Base-by-base conservation (phyloP, 2,329 filamentous ascomycete genomes). In the Lomentospora prolificans region DNA sequence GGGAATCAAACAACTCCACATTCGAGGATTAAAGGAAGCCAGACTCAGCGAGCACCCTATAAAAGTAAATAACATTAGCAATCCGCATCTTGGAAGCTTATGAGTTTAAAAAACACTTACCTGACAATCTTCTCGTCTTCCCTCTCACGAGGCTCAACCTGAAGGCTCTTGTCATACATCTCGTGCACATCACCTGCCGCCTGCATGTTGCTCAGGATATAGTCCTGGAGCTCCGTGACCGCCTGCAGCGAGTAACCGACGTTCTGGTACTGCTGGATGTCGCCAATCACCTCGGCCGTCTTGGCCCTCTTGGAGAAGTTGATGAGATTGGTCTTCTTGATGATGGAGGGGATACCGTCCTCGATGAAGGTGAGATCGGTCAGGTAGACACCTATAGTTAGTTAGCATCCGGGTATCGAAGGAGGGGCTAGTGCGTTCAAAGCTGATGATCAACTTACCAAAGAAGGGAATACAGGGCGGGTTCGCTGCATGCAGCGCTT, bases 121-220 rank as follows among this genome's bases (percentile, higher is more conserved):
- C 94, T 95, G 68, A 96, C 92, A 78, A 99, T 97, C 80, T 97
- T 97, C 75, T 99, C 94, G 68, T 99, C 94, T 75, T 99, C 94
- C 65, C 94, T 82, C 75, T 99, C 94, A 65, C 94, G 82, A 60
- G 94, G 94, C 70, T 99, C 94, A 58, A 99, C 85, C 65, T 86
- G 80, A 73, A 99, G 76, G 73, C 90, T 96, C 78, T 91, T 91
- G 71, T 97, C 91, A 75, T 97, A 99, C 94, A 97, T 97, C 76
- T 97, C 92, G 70, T 97, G 91, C 60, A 99, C 94, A 69, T 97
- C 92, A 54, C 90, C 89, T 3, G 94, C 92, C 28, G 86, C 87
- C 73, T 95, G 87, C 88, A 97, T 95, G 69, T 97, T 96, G 69
- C 85, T 91, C 62, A 96, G 74, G 61, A 99, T 96, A 72, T 97